Evolutionary conservation across 148 eudicot species (phyloP).

Genomic region (Rhododendron williamsianum): DNA sequence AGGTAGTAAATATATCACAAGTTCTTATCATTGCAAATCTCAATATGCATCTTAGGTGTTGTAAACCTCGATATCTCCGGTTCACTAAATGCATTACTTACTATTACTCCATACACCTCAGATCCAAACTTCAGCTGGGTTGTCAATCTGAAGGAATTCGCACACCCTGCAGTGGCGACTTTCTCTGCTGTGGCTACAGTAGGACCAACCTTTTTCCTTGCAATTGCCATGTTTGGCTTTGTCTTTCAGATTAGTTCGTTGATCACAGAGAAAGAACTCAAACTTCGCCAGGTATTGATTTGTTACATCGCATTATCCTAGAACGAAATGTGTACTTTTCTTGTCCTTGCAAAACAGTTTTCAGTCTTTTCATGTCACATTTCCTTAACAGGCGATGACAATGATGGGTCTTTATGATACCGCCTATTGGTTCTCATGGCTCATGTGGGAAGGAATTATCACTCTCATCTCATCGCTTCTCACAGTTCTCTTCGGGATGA

Average conservation of each 20-base stretch:
- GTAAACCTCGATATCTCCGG: not conserved
- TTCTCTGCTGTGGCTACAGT: constrained; percentile 40
- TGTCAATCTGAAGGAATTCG: constrained; percentile 69
- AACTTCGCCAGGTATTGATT: constrained; percentile 70
- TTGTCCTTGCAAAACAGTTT: not conserved
- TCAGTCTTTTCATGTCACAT: constrained; percentile 4
- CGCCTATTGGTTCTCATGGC: constrained; percentile 93
- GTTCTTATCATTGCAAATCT: not conserved
- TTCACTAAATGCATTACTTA: not conserved
- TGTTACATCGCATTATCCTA: constrained; percentile 4
- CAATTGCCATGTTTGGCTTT: constrained; percentile 74
- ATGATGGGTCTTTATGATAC: constrained; percentile 97
- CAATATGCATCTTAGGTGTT: not conserved
- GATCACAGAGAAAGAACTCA: constrained; percentile 78
- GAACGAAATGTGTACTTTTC: not conserved
- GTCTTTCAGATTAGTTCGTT: constrained; percentile 71
- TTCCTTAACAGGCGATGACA: constrained; percentile 64
- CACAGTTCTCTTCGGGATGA: constrained; percentile 73
- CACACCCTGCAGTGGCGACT: constrained; percentile 48
- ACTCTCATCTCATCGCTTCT: constrained; percentile 53
- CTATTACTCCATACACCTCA: constrained; percentile 17
- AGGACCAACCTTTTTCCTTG: constrained; percentile 75
- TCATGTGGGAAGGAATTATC: constrained; percentile 68
- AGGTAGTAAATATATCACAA: constrained; percentile 36
- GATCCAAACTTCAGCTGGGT: constrained; percentile 78